A percentile compares a stretch with the other conserved stretches of the same genome.
phyloP scores from a whole-genome alignment of 495 filamentous ascomycete species.

The Podospora sp. region DNA sequence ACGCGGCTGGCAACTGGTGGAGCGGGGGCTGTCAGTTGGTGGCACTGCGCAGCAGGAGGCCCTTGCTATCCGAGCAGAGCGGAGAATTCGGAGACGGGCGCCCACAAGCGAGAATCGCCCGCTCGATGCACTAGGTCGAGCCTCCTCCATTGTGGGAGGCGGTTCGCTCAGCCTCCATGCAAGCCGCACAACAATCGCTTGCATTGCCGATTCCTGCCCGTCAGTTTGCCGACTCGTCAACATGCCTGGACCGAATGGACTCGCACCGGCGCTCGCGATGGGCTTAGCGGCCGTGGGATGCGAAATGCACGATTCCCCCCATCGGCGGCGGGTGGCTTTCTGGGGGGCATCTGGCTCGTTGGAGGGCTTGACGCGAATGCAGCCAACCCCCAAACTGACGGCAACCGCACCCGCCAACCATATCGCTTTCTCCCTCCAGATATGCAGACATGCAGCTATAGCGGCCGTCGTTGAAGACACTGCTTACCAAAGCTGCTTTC shows the following conservation, averaged over 20 bases:
- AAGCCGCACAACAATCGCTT: conserved; percentile 14
- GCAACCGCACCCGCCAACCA: neutral
- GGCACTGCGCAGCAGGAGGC: neutral
- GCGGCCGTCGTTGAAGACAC: neutral
- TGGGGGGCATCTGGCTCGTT: neutral
- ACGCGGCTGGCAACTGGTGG: neutral
- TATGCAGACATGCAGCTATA: too few relatives aligned
- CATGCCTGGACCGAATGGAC: conserved; percentile 22
- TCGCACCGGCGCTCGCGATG: conserved; percentile 13
- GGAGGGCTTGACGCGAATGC: neutral
- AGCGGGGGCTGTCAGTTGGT: neutral
- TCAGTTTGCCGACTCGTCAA: neutral
- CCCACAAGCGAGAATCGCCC: neutral
- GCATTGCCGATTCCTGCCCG: conserved; percentile 23
- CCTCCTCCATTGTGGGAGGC: neutral
- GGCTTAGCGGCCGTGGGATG: neutral
- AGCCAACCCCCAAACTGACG: neutral
- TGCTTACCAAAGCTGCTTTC: neutral
- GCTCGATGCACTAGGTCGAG: neutral
- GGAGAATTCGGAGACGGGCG: neutral
- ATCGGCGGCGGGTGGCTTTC: conserved; percentile 2
- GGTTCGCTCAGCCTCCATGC: conserved; percentile 18
- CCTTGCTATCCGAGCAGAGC: neutral
- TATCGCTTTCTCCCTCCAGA: neutral
- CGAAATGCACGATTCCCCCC: neutral